Conservation (phyloP, 148 eudicot species). For the Linanthus parryae region DNA sequence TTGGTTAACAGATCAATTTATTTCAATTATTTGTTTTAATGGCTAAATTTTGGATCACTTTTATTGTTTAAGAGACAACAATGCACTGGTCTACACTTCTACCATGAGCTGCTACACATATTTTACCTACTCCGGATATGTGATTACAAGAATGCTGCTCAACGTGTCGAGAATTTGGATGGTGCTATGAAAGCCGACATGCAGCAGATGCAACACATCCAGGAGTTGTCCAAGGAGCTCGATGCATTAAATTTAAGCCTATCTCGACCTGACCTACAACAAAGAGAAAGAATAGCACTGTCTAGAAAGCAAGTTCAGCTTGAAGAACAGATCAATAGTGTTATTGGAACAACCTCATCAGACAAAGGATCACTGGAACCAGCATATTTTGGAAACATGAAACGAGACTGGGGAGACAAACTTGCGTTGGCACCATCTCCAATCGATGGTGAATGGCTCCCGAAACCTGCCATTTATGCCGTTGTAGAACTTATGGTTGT, state of each 20-base stretch:
- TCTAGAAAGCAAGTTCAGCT: conserved; percentile 52
- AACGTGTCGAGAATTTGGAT: conserved; percentile 78
- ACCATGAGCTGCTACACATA: conserved; percentile 76
- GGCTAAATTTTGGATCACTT: conserved; percentile 6
- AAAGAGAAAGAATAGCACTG: conserved; percentile 50
- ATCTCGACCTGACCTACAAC: conserved; percentile 42
- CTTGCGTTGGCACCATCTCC: conserved; percentile 90
- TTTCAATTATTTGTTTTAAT: conserved; percentile 5
- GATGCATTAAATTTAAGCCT: conserved; percentile 46
- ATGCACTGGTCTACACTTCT: conserved; percentile 83
- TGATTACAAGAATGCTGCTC: conserved; percentile 82
- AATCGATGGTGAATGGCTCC: conserved; percentile 97
- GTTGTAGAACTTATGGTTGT: conserved; percentile 84
- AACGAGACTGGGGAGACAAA: conserved; percentile 52
- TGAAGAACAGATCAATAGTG: conserved; percentile 49
- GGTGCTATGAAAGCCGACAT: conserved; percentile 83
- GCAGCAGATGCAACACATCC: conserved; percentile 45
- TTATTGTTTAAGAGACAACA: conserved; percentile 45
- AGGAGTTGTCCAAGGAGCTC: conserved; percentile 57
- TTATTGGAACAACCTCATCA: conserved; percentile 27
- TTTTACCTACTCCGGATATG: conserved; percentile 92
- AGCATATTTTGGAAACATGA: conserved; percentile 57
- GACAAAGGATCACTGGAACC: conserved; percentile 44
- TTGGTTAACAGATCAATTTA: not conserved
- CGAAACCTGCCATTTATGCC: conserved; percentile 86